Evolutionary conservation across 176 grass and related monocot genomes (phyloP).

Genomic region (Areca catechu): DNA sequence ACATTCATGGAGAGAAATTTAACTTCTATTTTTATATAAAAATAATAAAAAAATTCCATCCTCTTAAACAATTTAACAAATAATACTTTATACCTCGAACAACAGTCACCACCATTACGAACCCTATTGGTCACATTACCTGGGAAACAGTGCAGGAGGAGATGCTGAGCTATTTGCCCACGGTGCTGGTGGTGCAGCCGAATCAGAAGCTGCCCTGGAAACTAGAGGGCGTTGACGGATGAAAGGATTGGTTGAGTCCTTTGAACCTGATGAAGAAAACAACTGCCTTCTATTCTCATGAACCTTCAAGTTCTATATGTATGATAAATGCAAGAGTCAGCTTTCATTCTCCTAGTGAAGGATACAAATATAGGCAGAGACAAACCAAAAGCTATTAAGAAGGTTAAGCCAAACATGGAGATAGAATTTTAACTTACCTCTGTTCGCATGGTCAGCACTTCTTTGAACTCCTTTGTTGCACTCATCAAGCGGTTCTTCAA

Average conservation of each 20-base stretch:
- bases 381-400: too few relatives aligned
- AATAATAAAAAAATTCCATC: too few relatives aligned
- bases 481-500: slow-evolving; percentile 3
- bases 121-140: too few relatives aligned
- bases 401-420: too few relatives aligned
- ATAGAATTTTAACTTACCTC: background rate
- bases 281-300: background rate
- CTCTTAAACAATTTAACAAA: too few relatives aligned
- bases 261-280: slow-evolving; percentile 3
- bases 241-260: background rate
- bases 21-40: too few relatives aligned
- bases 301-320: background rate
- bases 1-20: too few relatives aligned
- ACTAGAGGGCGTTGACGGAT: background rate
- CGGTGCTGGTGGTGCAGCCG: background rate
- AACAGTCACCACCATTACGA: too few relatives aligned
- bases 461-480: background rate
- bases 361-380: background rate
- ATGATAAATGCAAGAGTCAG: background rate
- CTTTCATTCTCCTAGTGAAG: background rate
- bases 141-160: too few relatives aligned
- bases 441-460: background rate
- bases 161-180: background rate
- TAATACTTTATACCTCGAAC: too few relatives aligned
- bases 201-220: background rate